A percentile compares a stretch with the other conserved stretches of the same genome.
phyloP scores from a whole-genome alignment of 192 early-diverging fungal species.

The Glomus cerebriforme region DNA sequence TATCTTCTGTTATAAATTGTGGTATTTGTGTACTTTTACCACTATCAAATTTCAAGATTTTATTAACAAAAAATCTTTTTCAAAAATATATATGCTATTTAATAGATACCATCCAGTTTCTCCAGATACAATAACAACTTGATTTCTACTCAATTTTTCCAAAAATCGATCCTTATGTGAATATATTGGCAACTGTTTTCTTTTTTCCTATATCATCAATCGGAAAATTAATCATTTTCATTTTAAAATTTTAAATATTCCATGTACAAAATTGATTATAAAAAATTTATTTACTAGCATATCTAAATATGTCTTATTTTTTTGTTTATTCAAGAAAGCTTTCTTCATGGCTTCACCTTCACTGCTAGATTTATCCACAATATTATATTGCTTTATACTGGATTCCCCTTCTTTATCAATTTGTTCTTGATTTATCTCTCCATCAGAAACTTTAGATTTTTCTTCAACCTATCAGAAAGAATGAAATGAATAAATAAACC shows the following conservation, averaged over 20 bases:
- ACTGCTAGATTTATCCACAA: background rate
- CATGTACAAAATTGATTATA: background rate
- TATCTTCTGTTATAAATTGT: constrained; percentile 70
- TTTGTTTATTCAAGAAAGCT: constrained; percentile 3
- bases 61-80: background rate
- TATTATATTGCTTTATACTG: background rate
- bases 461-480: background rate
- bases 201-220: constrained; percentile 30
- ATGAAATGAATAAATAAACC: background rate
- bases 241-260: background rate
- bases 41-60: constrained; percentile 16
- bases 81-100: background rate
- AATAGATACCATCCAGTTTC: constrained; percentile 63
- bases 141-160: constrained; percentile 46
- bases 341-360: background rate
- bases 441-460: background rate
- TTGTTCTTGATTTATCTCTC: background rate
- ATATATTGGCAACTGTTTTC: constrained; percentile 65
- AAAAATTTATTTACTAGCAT: background rate
- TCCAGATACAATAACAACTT: constrained; percentile 76
- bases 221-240: background rate
- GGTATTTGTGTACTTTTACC: constrained; percentile 82
- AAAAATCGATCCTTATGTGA: constrained; percentile 60
- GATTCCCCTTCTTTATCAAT: background rate
- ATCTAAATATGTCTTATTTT: background rate